Base-by-base conservation (phyloP, 192 early-diverging fungal species). In the Backusella liffmaniae region DNA sequence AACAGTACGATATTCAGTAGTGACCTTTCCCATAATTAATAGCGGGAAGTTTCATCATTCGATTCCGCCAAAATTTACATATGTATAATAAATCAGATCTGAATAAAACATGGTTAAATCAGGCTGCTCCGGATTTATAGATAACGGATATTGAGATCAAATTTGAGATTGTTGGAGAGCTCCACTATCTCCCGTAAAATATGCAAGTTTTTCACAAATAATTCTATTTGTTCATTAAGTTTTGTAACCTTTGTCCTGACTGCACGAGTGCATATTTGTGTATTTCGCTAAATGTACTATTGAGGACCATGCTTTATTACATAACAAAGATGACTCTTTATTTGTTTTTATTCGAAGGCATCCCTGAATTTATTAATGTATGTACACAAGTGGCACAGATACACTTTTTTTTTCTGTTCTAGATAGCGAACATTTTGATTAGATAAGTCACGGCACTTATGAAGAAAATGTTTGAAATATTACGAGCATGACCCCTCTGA, bases 71-170 rank as follows among this genome's bases (percentile, higher is more conserved):
- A 10, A 62, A 62, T 56, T 2, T 56, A 10, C 53, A 21, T 56
- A 62, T 23, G n/a, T 62, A 62, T 62, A 62, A 4, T 62, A 62
- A 62, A 21, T 62, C 56, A 29, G 56, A 62, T 62, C 56, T 29
- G 21, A 9, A 62, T 32, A 62, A 56, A 62, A 62, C 18, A 21
- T 62, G 23, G 10, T 29, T 29, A 62, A 62, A 29, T 62, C 56
- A 62, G 23, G 23, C 23, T 62, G 26, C 13, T 62, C 56, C 56
- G 56, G 13, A 23, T 4, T 62, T 13, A 4, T 62, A 62, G 56
- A 62, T 62, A 62, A 62, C 56, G 4, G 56, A 62, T 62, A 62
- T 39, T 62, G 23, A 62, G 26, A 62, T 62, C 56, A 29, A 62
- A 62, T 23, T 29, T 62, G 21, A 29, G 23, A 9, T 56, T 21